Conservation (phyloP, 1,139 yeast species). For the Hemisphaericaspora lyxosophila region DNA sequence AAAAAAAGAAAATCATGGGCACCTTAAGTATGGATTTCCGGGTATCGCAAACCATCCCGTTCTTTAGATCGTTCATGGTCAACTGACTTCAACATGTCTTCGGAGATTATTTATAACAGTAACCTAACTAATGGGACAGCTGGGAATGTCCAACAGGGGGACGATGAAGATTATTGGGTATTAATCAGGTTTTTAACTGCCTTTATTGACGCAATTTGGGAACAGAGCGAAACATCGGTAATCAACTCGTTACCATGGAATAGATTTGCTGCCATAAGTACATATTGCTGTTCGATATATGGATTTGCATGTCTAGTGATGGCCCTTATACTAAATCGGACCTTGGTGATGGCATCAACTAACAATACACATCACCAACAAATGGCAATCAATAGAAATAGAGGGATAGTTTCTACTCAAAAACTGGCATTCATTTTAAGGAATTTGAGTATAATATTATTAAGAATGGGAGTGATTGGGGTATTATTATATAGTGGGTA, state of each 20-base stretch:
- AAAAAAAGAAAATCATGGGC: too few species aligned
- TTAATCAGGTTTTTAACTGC: conserved; percentile 16
- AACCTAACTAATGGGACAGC: conserved; percentile 1
- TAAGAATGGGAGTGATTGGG: conserved; percentile 39
- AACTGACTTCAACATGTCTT: too few species aligned
- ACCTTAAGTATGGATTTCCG: too few species aligned
- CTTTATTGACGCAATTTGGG: conserved; percentile 23
- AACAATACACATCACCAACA: conserved; percentile 32
- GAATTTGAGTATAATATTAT: conserved; percentile 22
- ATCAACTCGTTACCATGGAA: conserved; percentile 15
- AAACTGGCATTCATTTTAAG: conserved; percentile 23
- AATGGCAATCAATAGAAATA: conserved; percentile 17
- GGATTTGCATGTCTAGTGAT: conserved; percentile 54
- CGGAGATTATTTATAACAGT: neutral
- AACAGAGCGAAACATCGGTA: conserved; percentile 20
- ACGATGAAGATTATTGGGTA: conserved; percentile 11
- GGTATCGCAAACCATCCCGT: too few species aligned
- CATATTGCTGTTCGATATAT: conserved; percentile 37
- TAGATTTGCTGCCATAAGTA: conserved; percentile 21
- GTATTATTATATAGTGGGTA: conserved; percentile 32
- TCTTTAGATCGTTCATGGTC: too few species aligned
- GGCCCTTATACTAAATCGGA: conserved; percentile 65
- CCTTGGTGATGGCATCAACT: conserved; percentile 65
- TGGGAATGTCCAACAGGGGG: neutral
- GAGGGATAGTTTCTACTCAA: conserved; percentile 12